These are phyloP conservation scores for Parastagonospora nodorum DNA, from an alignment of 2,329 filamentous ascomycete species.

Conservation along the genomic window DNA sequence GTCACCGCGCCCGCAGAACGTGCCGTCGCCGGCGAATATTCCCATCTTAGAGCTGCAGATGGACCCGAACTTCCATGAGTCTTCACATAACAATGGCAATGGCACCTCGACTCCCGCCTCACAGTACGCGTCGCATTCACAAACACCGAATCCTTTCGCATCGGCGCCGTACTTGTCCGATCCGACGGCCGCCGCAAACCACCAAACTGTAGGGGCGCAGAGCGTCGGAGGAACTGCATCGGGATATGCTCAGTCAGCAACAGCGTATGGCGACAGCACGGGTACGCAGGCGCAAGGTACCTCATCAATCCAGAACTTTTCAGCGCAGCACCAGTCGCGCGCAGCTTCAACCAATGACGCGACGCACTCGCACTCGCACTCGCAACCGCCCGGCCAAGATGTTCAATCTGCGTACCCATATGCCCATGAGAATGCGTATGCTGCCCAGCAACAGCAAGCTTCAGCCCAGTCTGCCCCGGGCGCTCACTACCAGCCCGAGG, in stretches of 20 bases:
- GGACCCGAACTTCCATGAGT: conserved; percentile 73
- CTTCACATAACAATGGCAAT: conserved; percentile 59
- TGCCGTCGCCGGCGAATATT: conserved; percentile 70
- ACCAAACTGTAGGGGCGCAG: conserved; percentile 31
- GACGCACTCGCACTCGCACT: conserved; percentile 23
- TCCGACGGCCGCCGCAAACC: conserved; percentile 16
- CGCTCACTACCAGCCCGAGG: conserved; percentile 32
- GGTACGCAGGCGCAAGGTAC: conserved; percentile 43
- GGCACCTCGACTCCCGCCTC: conserved; percentile 31
- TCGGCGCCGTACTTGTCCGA: conserved; percentile 40
- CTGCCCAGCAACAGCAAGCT: conserved; percentile 35
- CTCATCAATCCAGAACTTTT: conserved; percentile 46
- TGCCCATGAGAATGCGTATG: conserved; percentile 43
- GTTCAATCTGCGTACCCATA: conserved; percentile 36
- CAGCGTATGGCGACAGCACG: conserved; percentile 32
- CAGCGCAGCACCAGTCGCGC: conserved; percentile 37
- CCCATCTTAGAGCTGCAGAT: conserved; percentile 72
- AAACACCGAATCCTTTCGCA: conserved; percentile 37
- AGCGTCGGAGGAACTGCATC: conserved; percentile 27
- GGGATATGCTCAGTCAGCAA: conserved; percentile 29
- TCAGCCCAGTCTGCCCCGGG: conserved; percentile 37
- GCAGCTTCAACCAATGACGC: conserved; percentile 44
- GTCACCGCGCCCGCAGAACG: conserved; percentile 72
- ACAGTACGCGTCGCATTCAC: conserved; percentile 40
- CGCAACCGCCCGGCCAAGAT: conserved; percentile 35